Base-by-base conservation (phyloP, 331 rosid genomes). In the Dryas integrifolia region DNA sequence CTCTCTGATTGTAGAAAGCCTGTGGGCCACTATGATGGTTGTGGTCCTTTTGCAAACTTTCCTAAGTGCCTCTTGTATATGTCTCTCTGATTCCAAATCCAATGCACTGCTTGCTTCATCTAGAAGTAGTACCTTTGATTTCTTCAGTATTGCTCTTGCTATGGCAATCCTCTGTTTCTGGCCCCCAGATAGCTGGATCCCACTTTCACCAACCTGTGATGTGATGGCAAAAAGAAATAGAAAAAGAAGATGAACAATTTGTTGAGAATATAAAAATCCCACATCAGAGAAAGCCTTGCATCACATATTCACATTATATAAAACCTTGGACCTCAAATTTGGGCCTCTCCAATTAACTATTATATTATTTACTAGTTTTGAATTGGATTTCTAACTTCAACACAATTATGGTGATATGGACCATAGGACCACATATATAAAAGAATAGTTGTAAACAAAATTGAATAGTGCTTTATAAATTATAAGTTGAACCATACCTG, bases 51-150 rank as follows among this genome's bases (percentile, higher is more conserved):
- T 77, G n/a, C 85, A 62, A 39, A 80, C 81, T 50, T 85, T 85
- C 68, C 66, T 78, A 0, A 91, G 84, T 46, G 98, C 92, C 21
- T 81, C 83, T 84, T 94, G 92, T 51, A 91, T 84, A 77, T 88
- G 90, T 45, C 81, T 83, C 86, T 88, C 96, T 45, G 97, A 88
- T 78, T 94, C 97, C 71, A 86, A 76, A 82, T 89, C 98, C 79
- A 91, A 68, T 49, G 96, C 92, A 84, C 96, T 91, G 80, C 96
- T 89, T 78, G 98, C 97, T 82, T 94, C 98, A 83, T 94, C 97
- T 77, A 91, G 88, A 24, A 89, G 79, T 55, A 89, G 70, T 13
- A 94, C 82, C 67, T 83, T 89, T 71, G 97, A 84, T 77, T 77
- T 89, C 87, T 89, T 94, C 70, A 94, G 51, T 55, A 94, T 89